Evolutionary conservation across 345 rosid species (phyloP).

Genomic region (Brassica cretica): DNA sequence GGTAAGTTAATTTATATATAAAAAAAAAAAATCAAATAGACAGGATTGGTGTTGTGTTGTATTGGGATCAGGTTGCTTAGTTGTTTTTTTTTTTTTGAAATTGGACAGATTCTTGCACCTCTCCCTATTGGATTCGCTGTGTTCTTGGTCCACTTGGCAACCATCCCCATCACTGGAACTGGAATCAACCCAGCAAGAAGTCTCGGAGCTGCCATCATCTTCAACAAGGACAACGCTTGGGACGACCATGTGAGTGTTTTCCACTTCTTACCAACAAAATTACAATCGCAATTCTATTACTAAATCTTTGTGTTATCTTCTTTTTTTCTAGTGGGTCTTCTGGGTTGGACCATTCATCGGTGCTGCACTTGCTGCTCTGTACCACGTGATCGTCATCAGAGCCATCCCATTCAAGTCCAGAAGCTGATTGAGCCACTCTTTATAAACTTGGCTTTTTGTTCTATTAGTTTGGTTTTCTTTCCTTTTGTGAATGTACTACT

Average conservation of each 20-base stretch:
- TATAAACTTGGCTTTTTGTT: background rate
- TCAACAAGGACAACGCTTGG: constrained; percentile 53
- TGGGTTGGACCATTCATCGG: constrained; percentile 67
- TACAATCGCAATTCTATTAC: background rate
- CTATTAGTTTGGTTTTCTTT: constrained; percentile 24
- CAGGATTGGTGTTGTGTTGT: background rate
- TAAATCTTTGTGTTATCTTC: background rate
- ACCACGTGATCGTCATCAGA: constrained; percentile 55
- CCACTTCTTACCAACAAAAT: background rate
- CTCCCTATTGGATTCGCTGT: constrained; percentile 58
- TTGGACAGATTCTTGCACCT: constrained; percentile 46
- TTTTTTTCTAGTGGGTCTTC: constrained; percentile 45
- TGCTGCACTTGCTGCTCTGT: constrained; percentile 55
- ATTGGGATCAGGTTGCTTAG: background rate
- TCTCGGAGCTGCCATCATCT: constrained; percentile 52
- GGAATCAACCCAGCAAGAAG: constrained; percentile 59
- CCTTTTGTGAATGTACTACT: constrained; percentile 24
- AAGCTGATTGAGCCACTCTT: constrained; percentile 23
- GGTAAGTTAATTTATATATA: constrained; percentile 28
- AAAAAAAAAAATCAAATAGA: background rate
- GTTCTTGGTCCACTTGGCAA: constrained; percentile 57
- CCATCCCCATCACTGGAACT: constrained; percentile 54
- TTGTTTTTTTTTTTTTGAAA: background rate
- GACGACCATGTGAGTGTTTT: constrained; percentile 47
- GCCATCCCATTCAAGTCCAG: constrained; percentile 54